Conservation (phyloP, 2,329 filamentous ascomycete genomes). For the Myriosclerotinia curreyana region DNA sequence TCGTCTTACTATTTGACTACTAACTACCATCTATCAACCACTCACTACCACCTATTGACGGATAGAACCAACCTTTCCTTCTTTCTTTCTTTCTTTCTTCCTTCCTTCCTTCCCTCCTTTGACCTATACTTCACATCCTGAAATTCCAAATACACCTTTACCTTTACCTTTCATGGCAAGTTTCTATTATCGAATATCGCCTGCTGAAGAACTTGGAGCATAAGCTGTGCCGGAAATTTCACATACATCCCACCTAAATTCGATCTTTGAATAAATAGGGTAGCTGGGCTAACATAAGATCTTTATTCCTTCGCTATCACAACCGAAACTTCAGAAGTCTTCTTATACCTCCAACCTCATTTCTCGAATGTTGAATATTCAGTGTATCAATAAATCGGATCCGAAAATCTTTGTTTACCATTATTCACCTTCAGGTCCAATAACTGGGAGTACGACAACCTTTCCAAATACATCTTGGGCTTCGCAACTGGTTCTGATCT, state of each 20-base stretch:
- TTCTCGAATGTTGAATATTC: constrained; percentile 16
- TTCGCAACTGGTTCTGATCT: constrained; percentile 8
- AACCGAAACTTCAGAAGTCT: constrained; percentile 4
- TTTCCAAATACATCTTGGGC: constrained; percentile 6
- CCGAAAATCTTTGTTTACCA: neutral
- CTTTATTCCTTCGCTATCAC: constrained; percentile 9
- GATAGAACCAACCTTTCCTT: neutral
- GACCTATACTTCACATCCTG: neutral
- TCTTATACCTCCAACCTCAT: constrained; percentile 6
- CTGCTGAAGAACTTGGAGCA: neutral
- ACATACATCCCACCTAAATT: constrained; percentile 4
- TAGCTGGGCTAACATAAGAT: constrained; percentile 17
- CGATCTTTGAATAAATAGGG: constrained; percentile 6
- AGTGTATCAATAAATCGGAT: constrained; percentile 7
- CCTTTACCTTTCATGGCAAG: neutral
- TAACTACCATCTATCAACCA: too few relatives aligned
- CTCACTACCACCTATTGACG: too few relatives aligned
- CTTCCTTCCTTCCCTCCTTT: neutral
- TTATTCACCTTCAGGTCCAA: constrained; percentile 10
- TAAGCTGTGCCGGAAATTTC: constrained; percentile 1
- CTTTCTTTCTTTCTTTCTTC: neutral
- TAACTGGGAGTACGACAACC: neutral
- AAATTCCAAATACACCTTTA: neutral
- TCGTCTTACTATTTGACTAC: constrained; percentile 8
- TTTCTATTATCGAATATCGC: neutral